phyloP scores from a whole-genome alignment of 805 yeast species.

The Nadsonia fulvescens region DNA sequence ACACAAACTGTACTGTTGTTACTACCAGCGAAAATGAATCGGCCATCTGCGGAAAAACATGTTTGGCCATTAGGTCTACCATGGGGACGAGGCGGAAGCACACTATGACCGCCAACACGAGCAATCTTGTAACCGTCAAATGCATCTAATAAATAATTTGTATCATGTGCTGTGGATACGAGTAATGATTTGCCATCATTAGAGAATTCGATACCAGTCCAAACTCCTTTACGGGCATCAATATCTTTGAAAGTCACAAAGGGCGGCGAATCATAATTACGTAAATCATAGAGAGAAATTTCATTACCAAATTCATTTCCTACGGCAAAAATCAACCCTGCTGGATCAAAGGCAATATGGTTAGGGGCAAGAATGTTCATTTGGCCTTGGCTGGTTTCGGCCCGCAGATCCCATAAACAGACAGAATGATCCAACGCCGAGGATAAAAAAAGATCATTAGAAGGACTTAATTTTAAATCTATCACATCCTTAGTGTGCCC shows the following conservation, averaged over 20 bases:
- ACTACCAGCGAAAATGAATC: constrained; percentile 40
- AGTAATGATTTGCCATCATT: constrained; percentile 54
- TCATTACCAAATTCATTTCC: constrained; percentile 16
- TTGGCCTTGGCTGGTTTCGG: constrained; percentile 46
- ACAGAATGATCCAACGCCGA: constrained; percentile 65
- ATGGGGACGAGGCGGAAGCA: constrained; percentile 23
- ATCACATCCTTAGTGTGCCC: constrained; percentile 74
- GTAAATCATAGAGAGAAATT: constrained; percentile 43
- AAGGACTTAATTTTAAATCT: constrained; percentile 55
- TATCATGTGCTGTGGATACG: constrained; percentile 35
- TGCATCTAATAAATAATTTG: constrained; percentile 52
- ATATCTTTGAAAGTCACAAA: constrained; percentile 29
- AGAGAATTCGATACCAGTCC: constrained; percentile 62
- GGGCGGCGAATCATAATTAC: constrained; percentile 39
- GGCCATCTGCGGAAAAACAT: constrained; percentile 51
- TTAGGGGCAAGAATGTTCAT: constrained; percentile 36
- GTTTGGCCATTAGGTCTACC: constrained; percentile 38
- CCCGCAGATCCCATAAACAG: constrained; percentile 71
- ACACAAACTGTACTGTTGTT: constrained; percentile 33
- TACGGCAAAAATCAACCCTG: constrained; percentile 65
- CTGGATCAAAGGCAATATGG: constrained; percentile 61
- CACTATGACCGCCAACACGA: constrained; percentile 29
- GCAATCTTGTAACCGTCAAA: constrained; percentile 37
- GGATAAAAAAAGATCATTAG: constrained; percentile 43
- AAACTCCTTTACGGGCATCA: constrained; percentile 19